Percentiles rank a stretch among this genome's conserved stretches.
Evolutionary conservation across 106 monocot genomes (phyloP).

Genomic region (Amphibolis antarctica): DNA sequence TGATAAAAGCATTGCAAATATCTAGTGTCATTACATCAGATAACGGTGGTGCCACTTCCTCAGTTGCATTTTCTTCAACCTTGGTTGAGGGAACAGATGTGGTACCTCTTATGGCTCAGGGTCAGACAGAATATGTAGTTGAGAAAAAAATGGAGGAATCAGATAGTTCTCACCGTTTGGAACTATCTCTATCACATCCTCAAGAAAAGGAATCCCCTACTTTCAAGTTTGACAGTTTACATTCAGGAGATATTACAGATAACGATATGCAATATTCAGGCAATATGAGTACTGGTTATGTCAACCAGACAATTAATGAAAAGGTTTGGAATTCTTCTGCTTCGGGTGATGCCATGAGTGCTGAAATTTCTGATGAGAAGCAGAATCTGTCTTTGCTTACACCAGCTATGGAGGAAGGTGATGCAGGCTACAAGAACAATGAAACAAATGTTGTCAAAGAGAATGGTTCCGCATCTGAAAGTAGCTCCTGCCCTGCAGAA

Average conservation of each 20-base stretch:
- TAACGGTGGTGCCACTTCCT: constrained; percentile 9
- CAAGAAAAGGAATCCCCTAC: neutral
- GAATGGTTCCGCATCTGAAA: constrained; percentile 13
- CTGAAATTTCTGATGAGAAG: constrained; percentile 7
- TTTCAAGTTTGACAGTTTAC: constrained; percentile 13
- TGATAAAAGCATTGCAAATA: constrained; percentile 52
- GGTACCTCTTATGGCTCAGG: constrained; percentile 6
- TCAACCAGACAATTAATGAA: constrained; percentile 11
- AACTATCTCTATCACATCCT: constrained; percentile 6
- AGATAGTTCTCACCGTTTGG: constrained; percentile 14
- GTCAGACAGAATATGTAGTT: constrained; percentile 5
- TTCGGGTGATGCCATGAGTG: constrained; percentile 6
- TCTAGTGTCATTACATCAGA: constrained; percentile 34
- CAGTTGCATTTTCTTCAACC: constrained; percentile 8
- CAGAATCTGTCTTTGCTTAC: constrained; percentile 8
- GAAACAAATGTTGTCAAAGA: neutral
- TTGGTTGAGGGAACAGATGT: constrained; percentile 9
- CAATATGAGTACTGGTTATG: neutral
- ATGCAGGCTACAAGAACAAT: neutral
- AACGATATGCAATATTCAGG: constrained; percentile 8
- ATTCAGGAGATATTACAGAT: constrained; percentile 9
- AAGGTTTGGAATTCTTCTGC: constrained; percentile 5
- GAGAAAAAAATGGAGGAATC: constrained; percentile 10
- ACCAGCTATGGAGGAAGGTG: neutral
- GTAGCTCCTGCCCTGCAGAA: constrained; percentile 7